Evolutionary conservation across 108 stramenopile species (phyloP), one percentile per base, ranked within the genome.

Genomic region (Stephanodiscus minutulus): DNA sequence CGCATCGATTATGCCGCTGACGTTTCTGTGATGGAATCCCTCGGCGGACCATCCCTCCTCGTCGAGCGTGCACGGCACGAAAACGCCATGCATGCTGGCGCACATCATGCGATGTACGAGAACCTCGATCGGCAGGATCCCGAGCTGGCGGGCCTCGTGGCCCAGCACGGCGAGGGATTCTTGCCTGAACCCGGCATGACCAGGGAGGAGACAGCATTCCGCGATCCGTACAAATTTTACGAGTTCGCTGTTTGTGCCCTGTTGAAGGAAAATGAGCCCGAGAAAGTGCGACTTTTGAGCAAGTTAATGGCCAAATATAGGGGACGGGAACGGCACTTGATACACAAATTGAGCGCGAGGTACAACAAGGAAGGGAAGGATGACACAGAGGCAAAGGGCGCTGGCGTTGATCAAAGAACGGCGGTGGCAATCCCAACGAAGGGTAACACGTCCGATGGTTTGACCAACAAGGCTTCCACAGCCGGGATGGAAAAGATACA

Each of bases 1-100:
- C 77, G 76, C 20, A 52, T 87, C 43, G 89, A 94, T 71, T 77
- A 86, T 27, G 87, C 85, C 11, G 92, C 89, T 37, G 90, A 94
- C 59, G 93, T 94, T 17, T 94, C 93, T 12, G 93, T 94, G 48
- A 91, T 94, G 93, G 92, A 93, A 74, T 89, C 88, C 64, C 82
- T 93, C 7, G 92, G 92, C 21, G 92, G 92, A 13, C 92, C 92
- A 0, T 91, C 90, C 15, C 83, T 93, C 8, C 76, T 93, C 25
- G 83, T 93, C 18, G 92, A 93, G 69, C 87, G 91, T 21, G 85
- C 88, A 56, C 79, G 90, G 13, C 57, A 73, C 22, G 79, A 74
- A 31, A 53, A 77, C 22, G 71, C 74, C 24, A 66, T 73, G 7
- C 36, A 54, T 29, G 35, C 65, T 8, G 73, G 65, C 27, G 74